Evolutionary conservation across 257 asterid species (phyloP).

Genomic region (Lycium barbarum): DNA sequence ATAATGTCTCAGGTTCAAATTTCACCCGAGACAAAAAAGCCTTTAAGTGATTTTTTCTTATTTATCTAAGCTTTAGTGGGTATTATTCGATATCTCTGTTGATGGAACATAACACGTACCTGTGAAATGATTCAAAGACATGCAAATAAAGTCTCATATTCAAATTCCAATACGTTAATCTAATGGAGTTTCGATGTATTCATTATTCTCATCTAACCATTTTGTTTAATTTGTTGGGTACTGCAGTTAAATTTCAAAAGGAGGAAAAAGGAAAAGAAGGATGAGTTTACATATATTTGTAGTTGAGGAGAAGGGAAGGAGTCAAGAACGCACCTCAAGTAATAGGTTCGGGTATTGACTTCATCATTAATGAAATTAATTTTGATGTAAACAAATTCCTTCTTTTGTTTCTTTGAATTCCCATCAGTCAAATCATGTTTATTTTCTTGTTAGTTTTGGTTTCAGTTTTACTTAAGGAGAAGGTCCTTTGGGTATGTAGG

Average conservation of each 20-base stretch:
- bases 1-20: too few species aligned
- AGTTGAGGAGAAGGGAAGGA: conserved; percentile 33
- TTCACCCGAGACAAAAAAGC: too few species aligned
- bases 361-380: conserved; percentile 21
- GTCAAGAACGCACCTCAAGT: conserved; percentile 58
- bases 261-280: conserved; percentile 23
- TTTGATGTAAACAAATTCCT: neutral
- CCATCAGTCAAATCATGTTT: neutral
- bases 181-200: neutral
- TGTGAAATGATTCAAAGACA: too few species aligned
- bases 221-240: neutral
- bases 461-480: neutral
- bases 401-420: conserved; percentile 13
- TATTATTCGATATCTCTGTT: too few species aligned
- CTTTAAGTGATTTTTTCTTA: too few species aligned
- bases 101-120: too few species aligned
- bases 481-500: neutral
- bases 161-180: too few species aligned
- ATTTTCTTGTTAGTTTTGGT: neutral
- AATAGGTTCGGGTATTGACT: conserved; percentile 87
- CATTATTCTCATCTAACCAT: neutral
- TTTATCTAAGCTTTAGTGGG: too few species aligned
- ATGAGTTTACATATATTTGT: conserved; percentile 27
- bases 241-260: conserved; percentile 14
- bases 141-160: too few species aligned